These are phyloP conservation scores for Alternaria metachromatica DNA, from an alignment of 2,329 filamentous ascomycete genomes.

Conservation along the genomic window DNA sequence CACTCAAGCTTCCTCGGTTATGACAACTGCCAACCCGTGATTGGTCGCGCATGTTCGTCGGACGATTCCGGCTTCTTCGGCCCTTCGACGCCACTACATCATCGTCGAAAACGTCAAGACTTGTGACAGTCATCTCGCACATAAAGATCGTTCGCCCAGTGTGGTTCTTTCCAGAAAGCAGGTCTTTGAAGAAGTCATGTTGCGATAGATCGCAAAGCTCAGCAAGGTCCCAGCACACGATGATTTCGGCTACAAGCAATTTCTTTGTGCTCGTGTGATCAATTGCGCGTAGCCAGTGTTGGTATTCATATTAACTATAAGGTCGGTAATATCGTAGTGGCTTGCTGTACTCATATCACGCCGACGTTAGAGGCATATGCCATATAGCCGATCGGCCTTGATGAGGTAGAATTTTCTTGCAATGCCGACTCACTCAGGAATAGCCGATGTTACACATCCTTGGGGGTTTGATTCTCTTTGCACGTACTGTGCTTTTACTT, in stretches of 20 bases:
- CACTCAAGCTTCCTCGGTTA: conserved; percentile 23
- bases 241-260: not conserved
- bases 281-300: not conserved
- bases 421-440: not conserved
- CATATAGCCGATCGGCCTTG: not conserved
- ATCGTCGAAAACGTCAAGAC: conserved; percentile 22
- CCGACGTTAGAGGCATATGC: not conserved
- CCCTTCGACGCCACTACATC: conserved; percentile 16
- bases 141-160: not conserved
- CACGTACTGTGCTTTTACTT: not conserved
- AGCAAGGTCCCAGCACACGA: not conserved
- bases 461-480: not conserved
- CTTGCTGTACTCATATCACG: not conserved
- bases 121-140: conserved; percentile 7
- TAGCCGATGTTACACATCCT: not conserved
- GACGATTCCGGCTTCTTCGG: conserved; percentile 20
- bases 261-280: conserved; percentile 9
- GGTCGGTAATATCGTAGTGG: not conserved
- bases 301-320: not conserved
- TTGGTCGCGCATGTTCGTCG: conserved; percentile 12
- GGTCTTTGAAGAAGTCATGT: not conserved
- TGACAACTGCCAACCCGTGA: conserved; percentile 15
- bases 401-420: not conserved
- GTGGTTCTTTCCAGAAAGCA: not conserved
- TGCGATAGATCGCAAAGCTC: not conserved